A percentile compares a stretch with the other conserved stretches of the same genome.
These are phyloP conservation scores for Oryza punctata DNA, from an alignment of 176 grass and related monocot genomes.

Conservation along the genomic window DNA sequence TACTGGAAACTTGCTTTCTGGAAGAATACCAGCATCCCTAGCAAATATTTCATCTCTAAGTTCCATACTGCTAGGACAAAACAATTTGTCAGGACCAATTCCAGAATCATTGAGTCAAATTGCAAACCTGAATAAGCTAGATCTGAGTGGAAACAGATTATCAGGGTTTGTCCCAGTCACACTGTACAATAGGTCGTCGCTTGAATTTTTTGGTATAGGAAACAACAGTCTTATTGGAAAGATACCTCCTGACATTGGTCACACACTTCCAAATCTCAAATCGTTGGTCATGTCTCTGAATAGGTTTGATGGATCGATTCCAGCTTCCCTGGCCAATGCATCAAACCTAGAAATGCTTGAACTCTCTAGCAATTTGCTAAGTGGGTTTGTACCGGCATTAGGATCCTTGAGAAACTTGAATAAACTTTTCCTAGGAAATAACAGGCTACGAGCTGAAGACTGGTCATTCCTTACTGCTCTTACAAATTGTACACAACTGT, in stretches of 20 bases:
- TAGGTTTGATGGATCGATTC: background rate
- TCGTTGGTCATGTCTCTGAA: constrained; percentile 1
- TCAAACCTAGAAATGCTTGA: constrained; percentile 18
- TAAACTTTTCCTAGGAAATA: constrained; percentile 5
- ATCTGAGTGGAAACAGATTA: constrained; percentile 17
- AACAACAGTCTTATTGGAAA: background rate
- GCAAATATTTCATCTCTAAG: constrained; percentile 38
- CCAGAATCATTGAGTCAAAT: constrained; percentile 25
- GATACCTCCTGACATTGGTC: constrained; percentile 11
- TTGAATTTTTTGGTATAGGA: background rate
- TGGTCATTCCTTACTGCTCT: constrained; percentile 36
- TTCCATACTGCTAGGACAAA: constrained; percentile 9
- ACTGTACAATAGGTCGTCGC: constrained; percentile 35
- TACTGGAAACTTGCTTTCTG: background rate
- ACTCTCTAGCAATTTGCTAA: constrained; percentile 22
- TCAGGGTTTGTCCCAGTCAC: constrained; percentile 13
- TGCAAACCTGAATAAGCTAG: background rate
- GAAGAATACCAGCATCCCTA: constrained; percentile 30
- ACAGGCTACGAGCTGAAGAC: background rate
- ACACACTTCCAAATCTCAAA: constrained; percentile 16
- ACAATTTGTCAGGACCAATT: background rate
- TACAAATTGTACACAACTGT: constrained; percentile 28
- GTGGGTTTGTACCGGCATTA: constrained; percentile 10
- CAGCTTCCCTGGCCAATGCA: constrained; percentile 27
- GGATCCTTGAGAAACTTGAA: constrained; percentile 23